Evolutionary conservation across 495 filamentous ascomycete species (phyloP).

Genomic region (Lasiosphaeria hispida): DNA sequence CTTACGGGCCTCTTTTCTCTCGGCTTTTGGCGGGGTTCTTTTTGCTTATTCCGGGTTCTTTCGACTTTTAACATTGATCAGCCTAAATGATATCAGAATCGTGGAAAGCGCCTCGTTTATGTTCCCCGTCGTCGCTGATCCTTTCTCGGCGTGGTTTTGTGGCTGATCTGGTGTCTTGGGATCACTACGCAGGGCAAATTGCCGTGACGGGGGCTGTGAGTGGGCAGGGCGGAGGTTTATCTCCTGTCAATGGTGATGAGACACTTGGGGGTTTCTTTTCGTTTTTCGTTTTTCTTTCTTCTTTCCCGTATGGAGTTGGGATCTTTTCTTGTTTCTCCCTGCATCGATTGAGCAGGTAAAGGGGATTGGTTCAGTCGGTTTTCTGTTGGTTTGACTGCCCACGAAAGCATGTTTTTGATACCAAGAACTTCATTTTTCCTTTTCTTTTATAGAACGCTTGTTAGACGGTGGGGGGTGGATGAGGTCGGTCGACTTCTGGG

Average conservation of each 20-base stretch:
- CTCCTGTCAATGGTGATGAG: no score
- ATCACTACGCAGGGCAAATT: no score
- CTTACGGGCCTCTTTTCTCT: constrained; percentile 1
- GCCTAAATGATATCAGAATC: constrained; percentile 21
- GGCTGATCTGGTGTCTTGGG: not conserved
- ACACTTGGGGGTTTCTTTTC: not conserved
- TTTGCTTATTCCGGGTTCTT: constrained; percentile 3
- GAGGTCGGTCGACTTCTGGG: not conserved
- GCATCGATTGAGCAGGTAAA: not conserved
- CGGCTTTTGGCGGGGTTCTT: constrained; percentile 1
- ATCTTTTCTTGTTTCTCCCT: not conserved
- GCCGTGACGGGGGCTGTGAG: not conserved
- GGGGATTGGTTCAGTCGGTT: not conserved
- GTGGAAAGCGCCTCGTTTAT: not conserved
- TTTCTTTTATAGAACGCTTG: constrained; percentile 9
- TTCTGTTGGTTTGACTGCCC: constrained; percentile 2
- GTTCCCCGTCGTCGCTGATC: not conserved
- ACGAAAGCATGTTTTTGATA: constrained; percentile 12
- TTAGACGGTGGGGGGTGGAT: not conserved
- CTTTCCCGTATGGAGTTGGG: not conserved
- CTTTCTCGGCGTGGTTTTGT: not conserved
- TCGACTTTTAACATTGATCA: constrained; percentile 12
- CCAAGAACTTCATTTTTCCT: constrained; percentile 6
- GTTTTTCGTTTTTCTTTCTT: not conserved
- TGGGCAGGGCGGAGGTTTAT: no score